Evolutionary conservation across 78 protist species (phyloP), one percentile per base, ranked within the genome.

Genomic region (Dictyostelium firmibasis): DNA sequence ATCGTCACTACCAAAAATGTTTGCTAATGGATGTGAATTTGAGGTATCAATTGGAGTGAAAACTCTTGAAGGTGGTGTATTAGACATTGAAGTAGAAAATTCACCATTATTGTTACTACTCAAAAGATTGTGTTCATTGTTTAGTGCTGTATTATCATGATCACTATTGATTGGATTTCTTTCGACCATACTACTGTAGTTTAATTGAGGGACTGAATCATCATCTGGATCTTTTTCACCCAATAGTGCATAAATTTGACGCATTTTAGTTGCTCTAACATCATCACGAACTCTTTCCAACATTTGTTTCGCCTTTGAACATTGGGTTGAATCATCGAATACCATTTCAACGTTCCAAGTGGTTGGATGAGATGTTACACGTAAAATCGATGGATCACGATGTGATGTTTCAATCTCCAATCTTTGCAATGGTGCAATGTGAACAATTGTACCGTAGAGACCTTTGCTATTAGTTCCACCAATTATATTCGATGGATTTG

Each of bases 201-300:
- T 79, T 44, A 44, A 20, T 41, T 35, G 36, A 20, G 60, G 83
- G 16, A 33, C 57, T 36, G 44, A 67, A 35, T 89, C 94, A 41
- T 81, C 83, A 47, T 89, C 72, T 62, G 94, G 94, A 50, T 89
- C 94, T 47, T 84, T 83, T 81, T 89, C 94, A 50, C 96, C 96
- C 31, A 92, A 53, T 43, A 92, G 44, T 20, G 72, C 31, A 64
- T 85, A 92, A 35, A 92, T 92, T 38, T 92, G 96, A 43, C 91
- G 84, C 96, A 92, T 92, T 53, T 92, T 92, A 47, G 72, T 85
- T 7, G 91, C 41, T 74, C 96, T 72, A 14, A 84, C 83, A 41
- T 84, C 92, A n/a, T 84, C 91, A 43, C 89, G 44, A 4, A 85
- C 89, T 35, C 86, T 31, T 62, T 92, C 96, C 18, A 92, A 33